phyloP scores from a whole-genome alignment of 1,284 basidiomycete genomes.

The Leccinum pachyderme region DNA sequence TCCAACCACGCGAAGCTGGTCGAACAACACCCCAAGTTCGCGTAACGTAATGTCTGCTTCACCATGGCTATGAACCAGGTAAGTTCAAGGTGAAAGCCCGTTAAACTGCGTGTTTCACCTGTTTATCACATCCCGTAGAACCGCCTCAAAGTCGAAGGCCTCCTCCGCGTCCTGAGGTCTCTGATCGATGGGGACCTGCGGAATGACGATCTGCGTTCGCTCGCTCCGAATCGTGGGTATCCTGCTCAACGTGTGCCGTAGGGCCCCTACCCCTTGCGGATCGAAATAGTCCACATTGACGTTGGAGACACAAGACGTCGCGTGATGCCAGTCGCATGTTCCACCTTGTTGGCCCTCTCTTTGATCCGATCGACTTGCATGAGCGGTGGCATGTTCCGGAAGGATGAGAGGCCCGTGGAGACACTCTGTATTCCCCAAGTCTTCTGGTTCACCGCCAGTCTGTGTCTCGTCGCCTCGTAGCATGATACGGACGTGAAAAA shows the following conservation, averaged over 20 bases:
- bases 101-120: conserved; percentile 18
- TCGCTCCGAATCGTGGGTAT: conserved; percentile 14
- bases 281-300: conserved; percentile 39
- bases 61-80: conserved; percentile 19
- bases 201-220: not conserved
- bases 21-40: conserved; percentile 38
- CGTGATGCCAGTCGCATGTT: not conserved
- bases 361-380: not conserved
- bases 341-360: not conserved
- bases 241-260: conserved; percentile 30
- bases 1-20: conserved; percentile 37
- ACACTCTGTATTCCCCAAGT: conserved; percentile 16
- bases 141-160: conserved; percentile 34
- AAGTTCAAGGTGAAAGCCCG: not conserved
- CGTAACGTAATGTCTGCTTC: conserved; percentile 32
- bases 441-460: not conserved
- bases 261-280: conserved; percentile 35
- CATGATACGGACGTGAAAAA: conserved; percentile 9
- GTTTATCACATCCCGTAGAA: conserved; percentile 28
- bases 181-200: not conserved
- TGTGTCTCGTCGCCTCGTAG: not conserved
- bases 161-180: not conserved
- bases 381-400: not conserved
- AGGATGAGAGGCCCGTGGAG: conserved; percentile 12
- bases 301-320: conserved; percentile 5